Percentiles rank a stretch among this genome's conserved stretches.
Conservation (phyloP, 306 rosid species). For the Myrica gale region DNA sequence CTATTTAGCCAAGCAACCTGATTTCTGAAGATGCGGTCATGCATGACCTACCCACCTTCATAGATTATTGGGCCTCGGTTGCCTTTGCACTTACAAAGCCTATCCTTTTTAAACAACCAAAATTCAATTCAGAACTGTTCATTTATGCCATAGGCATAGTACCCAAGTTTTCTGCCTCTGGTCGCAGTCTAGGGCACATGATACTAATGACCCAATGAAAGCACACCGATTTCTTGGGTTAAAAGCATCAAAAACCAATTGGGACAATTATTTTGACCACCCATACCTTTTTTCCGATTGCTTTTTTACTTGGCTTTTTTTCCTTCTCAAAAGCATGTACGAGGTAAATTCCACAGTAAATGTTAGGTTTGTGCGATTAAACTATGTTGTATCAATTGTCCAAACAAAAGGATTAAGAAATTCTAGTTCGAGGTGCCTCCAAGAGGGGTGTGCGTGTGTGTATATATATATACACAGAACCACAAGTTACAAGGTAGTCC, state of each 20-base stretch:
- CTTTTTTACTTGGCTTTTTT: background rate
- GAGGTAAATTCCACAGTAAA: background rate
- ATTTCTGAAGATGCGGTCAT: slow-evolving; percentile 21
- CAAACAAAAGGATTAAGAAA: too few species aligned
- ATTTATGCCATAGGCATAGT: slow-evolving; percentile 17
- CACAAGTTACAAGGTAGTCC: background rate
- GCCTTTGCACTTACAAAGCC: slow-evolving; percentile 19
- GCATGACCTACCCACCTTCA: slow-evolving; percentile 5
- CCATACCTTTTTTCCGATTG: too few species aligned
- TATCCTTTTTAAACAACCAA: slow-evolving; percentile 40
- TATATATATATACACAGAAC: background rate
- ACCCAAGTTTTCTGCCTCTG: slow-evolving; percentile 25
- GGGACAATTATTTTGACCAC: background rate
- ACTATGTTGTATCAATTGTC: background rate
- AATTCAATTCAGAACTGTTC: slow-evolving; percentile 17
- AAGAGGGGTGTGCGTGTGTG: background rate
- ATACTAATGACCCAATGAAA: slow-evolving; percentile 11
- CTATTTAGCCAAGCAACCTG: slow-evolving; percentile 25
- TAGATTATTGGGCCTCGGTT: slow-evolving; percentile 3
- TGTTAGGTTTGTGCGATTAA: background rate
- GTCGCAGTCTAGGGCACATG: slow-evolving; percentile 38
- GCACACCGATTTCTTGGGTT: background rate
- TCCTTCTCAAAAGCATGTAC: background rate
- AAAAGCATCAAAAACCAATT: background rate
- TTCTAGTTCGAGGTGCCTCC: background rate